Percentiles rank a stretch among this genome's conserved stretches.
Conservation (phyloP, 371 early-diverging fungal genomes). For the Mortierella sp. region DNA sequence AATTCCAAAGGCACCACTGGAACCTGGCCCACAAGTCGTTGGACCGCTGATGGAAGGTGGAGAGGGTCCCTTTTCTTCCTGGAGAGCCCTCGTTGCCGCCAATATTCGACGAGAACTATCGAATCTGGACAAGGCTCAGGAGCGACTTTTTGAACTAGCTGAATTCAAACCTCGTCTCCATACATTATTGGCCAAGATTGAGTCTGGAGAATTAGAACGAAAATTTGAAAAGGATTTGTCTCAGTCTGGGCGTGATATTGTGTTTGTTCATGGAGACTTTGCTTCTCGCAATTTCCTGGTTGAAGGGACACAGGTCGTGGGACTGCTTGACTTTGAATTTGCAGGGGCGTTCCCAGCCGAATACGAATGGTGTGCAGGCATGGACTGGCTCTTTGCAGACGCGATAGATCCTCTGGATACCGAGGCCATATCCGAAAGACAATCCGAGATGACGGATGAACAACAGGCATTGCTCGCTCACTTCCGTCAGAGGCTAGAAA, state of each 20-base stretch:
- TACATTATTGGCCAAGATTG: constrained; percentile 17
- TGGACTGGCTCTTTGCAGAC: constrained; percentile 44
- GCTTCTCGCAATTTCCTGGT: constrained; percentile 45
- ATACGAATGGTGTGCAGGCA: constrained; percentile 49
- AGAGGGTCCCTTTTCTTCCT: constrained; percentile 29
- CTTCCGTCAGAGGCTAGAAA: constrained; percentile 27
- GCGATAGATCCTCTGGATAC: constrained; percentile 40
- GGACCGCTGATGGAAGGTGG: constrained; percentile 45
- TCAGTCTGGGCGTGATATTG: constrained; percentile 13
- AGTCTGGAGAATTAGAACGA: constrained; percentile 29
- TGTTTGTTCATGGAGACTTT: constrained; percentile 41
- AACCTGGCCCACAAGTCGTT: constrained; percentile 12
- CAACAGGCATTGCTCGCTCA: constrained; percentile 29
- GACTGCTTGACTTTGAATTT: constrained; percentile 46
- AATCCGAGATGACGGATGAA: constrained; percentile 28
- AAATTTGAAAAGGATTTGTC: constrained; percentile 8
- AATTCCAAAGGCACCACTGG: neutral
- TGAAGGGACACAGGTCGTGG: constrained; percentile 23
- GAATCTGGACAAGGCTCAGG: neutral
- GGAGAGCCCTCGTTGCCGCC: constrained; percentile 30
- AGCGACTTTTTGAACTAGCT: constrained; percentile 9
- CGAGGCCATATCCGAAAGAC: constrained; percentile 16
- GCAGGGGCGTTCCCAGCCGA: constrained; percentile 46
- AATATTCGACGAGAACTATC: constrained; percentile 28
- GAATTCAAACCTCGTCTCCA: constrained; percentile 23